Evolutionary conservation across 441 rosid species (phyloP).

Genomic region (Omphalea diandra): DNA sequence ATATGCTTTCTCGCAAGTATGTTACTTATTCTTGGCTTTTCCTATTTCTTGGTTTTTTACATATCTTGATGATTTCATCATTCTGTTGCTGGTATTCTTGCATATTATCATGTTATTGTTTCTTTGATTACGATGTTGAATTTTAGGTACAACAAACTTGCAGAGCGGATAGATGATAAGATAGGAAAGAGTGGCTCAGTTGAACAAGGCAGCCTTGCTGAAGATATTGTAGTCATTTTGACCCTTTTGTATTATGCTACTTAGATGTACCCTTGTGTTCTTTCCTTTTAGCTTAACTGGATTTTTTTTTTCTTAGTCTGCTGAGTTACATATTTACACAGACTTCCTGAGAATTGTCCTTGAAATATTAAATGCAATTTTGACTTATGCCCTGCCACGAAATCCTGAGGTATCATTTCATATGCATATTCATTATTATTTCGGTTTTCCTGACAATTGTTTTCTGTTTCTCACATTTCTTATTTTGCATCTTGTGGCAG

Average conservation of each 20-base stretch:
- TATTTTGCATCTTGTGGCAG: constrained; percentile 40
- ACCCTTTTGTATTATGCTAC: constrained; percentile 16
- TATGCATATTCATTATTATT: background rate
- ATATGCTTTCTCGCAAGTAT: constrained; percentile 98
- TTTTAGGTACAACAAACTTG: constrained; percentile 84
- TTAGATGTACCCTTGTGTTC: constrained; percentile 7
- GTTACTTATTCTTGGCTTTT: constrained; percentile 19
- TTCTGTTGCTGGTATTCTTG: constrained; percentile 1
- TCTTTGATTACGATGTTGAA: constrained; percentile 27
- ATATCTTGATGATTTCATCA: constrained; percentile 5
- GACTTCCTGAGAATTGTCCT: constrained; percentile 98
- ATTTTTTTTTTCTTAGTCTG: constrained; percentile 56
- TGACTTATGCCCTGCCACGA: constrained; percentile 92
- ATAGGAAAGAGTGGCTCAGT: constrained; percentile 46
- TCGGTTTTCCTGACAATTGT: background rate
- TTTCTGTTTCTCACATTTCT: background rate
- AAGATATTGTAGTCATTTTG: constrained; percentile 60
- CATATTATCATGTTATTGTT: constrained; percentile 12
- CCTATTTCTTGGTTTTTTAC: background rate
- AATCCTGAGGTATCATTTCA: constrained; percentile 81
- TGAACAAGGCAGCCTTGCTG: constrained; percentile 58
- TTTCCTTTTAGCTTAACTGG: constrained; percentile 24
- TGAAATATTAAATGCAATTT: constrained; percentile 90
- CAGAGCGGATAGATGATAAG: constrained; percentile 66
- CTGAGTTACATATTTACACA: constrained; percentile 92